Evolutionary conservation across 306 rosid genomes (phyloP), one percentile per base, ranked within the genome.

Genomic region (Alnus rubra): DNA sequence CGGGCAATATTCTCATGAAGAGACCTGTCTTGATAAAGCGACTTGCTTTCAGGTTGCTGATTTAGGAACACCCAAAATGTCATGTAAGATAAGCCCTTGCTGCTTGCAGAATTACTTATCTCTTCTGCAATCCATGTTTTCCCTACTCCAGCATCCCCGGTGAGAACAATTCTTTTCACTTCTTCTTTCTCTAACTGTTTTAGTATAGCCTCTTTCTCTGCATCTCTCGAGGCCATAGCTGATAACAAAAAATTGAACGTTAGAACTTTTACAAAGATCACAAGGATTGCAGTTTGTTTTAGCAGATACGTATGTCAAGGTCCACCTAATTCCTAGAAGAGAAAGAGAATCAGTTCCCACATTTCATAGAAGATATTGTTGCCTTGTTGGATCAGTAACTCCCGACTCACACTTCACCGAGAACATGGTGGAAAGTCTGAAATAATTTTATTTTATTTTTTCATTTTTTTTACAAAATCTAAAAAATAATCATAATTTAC

Each of bases 101-200:
- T 65, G 13, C 0, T 8, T 16, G 3, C 68, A 18, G 0, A 14
- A 33, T 75, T 28, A 54, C 60, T 11, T 53, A 76, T 68, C 78
- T 68, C 13, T 77, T 12, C 77, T 51, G 79, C 87, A 64, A 53
- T 73, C 76, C 74, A 11, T 3, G 84, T 80, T 48, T 84, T 84
- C 59, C 78, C 78, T 1, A 72, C 82, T 69, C 87, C 87, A 18
- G 47, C 73, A 71, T 50, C 39, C 64, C 87, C 87, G 8, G 0
- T 14, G 9, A 84, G 82, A 67, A 77, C 62, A n/a, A 71, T 65
- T 64, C 56, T 44, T 15, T 49, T 19, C 31, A 48, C 67, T 0
- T 37, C 31, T 15, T 62, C 4, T 0, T 1, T 2, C 7, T 4
- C 10, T 5, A 28, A 62, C 15, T 2, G n/a, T 5, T 31, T 0